phyloP scores from a whole-genome alignment of 106 monocot species.

The Dioscorea dumetorum region DNA sequence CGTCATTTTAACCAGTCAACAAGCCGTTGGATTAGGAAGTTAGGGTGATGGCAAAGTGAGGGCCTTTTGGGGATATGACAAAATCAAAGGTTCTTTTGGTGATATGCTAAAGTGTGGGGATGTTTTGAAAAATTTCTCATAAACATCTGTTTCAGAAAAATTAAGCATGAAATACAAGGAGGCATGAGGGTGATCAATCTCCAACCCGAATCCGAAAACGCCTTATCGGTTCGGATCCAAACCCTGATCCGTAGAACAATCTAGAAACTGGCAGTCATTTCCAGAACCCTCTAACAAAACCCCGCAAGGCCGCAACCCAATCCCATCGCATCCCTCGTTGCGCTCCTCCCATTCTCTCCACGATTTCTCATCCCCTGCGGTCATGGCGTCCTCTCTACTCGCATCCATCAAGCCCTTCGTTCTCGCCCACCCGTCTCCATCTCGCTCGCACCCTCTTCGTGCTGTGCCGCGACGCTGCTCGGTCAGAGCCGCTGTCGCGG shows the following conservation, averaged over 20 bases:
- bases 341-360: neutral
- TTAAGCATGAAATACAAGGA: no score
- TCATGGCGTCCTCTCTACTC: constrained; percentile 41
- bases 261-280: neutral
- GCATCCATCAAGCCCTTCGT: constrained; percentile 32
- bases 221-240: neutral
- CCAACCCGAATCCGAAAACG: no score
- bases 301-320: neutral
- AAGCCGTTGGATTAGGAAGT: no score
- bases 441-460: neutral
- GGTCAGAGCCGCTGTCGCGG: constrained; percentile 24
- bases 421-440: constrained; percentile 4
- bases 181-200: no score
- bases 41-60: no score
- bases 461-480: constrained; percentile 20
- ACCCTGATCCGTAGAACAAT: neutral
- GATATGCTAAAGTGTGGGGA: no score
- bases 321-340: neutral
- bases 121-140: no score
- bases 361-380: no score
- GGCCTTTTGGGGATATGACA: no score
- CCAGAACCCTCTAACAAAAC: neutral
- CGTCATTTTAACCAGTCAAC: no score
- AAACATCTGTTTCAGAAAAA: no score
- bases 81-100: no score